Conservation (phyloP, 2,329 filamentous ascomycete genomes). For the Neonectria sp. region DNA sequence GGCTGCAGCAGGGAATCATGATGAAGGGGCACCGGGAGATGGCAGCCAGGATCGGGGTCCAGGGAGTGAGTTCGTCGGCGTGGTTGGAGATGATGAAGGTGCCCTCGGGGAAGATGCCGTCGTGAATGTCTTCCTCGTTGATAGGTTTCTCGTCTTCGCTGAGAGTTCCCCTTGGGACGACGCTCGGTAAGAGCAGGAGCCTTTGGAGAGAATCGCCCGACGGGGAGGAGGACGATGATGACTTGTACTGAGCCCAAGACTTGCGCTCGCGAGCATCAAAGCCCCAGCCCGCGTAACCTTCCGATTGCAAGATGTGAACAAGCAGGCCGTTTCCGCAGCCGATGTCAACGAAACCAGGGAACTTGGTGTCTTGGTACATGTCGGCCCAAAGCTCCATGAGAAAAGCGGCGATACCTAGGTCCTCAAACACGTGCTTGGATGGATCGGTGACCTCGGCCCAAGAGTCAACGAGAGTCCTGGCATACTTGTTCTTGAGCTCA, state of each 20-base stretch:
- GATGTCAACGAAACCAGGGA: constrained; percentile 95
- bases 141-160: constrained; percentile 32
- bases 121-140: constrained; percentile 55
- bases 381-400: constrained; percentile 91
- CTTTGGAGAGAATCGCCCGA: constrained; percentile 58
- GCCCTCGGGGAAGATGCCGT: constrained; percentile 77
- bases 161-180: constrained; percentile 50
- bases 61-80: constrained; percentile 94
- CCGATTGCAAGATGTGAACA: constrained; percentile 83
- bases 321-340: constrained; percentile 96
- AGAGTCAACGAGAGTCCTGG: constrained; percentile 75
- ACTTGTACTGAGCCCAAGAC: constrained; percentile 83
- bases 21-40: constrained; percentile 86
- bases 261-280: constrained; percentile 92
- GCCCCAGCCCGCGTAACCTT: constrained; percentile 90
- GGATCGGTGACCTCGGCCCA: constrained; percentile 94
- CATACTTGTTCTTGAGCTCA: constrained; percentile 84
- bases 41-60: constrained; percentile 91
- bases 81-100: constrained; percentile 98
- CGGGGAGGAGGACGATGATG: constrained; percentile 42
- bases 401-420: constrained; percentile 91
- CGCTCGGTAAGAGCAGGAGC: constrained; percentile 65
- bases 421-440: constrained; percentile 94
- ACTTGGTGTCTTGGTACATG: constrained; percentile 77
- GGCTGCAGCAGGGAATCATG: constrained; percentile 95